Evolutionary conservation across 305 asterid species (phyloP).

Genomic region (Vinca major): DNA sequence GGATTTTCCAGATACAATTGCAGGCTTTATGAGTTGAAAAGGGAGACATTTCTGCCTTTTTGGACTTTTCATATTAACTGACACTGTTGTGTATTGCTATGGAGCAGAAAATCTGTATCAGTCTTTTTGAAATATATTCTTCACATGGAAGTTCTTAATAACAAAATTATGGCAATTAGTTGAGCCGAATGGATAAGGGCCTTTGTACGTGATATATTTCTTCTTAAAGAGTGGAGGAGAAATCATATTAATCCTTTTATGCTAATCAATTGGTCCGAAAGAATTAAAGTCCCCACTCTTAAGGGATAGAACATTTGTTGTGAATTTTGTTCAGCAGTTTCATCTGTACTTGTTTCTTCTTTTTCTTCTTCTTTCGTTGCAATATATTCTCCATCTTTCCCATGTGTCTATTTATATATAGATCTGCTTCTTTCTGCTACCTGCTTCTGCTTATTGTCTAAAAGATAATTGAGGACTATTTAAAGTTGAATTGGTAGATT

Average conservation of each 20-base stretch:
- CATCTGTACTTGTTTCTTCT: neutral
- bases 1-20: neutral
- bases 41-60: neutral
- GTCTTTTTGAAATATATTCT: neutral
- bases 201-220: neutral
- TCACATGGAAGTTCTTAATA: neutral
- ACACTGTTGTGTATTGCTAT: neutral
- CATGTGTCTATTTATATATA: neutral
- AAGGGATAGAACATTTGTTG: neutral
- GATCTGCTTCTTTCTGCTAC: neutral
- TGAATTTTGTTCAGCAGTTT: neutral
- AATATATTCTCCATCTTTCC: too few species aligned
- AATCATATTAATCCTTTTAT: neutral
- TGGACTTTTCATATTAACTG: neutral
- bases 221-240: neutral
- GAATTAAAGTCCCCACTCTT: neutral
- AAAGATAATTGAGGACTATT: conserved; percentile 1
- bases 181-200: neutral
- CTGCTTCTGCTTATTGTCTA: neutral
- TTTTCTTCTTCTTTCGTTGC: neutral
- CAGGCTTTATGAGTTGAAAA: neutral
- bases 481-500: neutral
- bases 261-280: neutral
- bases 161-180: neutral
- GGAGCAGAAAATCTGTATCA: neutral